Percentiles rank a stretch among this genome's conserved stretches.
phyloP scores from a whole-genome alignment of 345 rosid species.

The Passiflora organensis region DNA sequence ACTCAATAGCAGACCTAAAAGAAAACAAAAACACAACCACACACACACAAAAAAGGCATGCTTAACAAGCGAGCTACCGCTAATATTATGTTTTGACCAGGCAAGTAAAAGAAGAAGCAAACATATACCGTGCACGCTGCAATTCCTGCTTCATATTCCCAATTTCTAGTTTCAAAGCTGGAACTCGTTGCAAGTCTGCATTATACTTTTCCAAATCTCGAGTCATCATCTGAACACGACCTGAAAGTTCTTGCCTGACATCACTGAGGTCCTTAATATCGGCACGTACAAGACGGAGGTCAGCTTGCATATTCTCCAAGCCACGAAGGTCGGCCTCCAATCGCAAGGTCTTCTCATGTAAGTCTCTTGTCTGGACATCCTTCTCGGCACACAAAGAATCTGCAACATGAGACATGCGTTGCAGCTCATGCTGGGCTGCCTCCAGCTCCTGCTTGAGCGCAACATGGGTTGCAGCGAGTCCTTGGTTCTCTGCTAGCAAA shows the following conservation, averaged over 20 bases:
- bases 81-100: neutral
- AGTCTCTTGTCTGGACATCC: slow-evolving; percentile 77
- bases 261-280: slow-evolving; percentile 74
- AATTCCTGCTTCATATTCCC: slow-evolving; percentile 82
- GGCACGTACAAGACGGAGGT: slow-evolving; percentile 52
- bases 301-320: slow-evolving; percentile 56
- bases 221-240: slow-evolving; percentile 61
- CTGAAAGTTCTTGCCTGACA: slow-evolving; percentile 59
- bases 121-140: slow-evolving; percentile 72
- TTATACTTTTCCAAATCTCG: slow-evolving; percentile 70
- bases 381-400: slow-evolving; percentile 66
- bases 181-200: slow-evolving; percentile 66
- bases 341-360: slow-evolving; percentile 68
- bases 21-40: neutral
- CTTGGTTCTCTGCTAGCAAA: slow-evolving; percentile 77
- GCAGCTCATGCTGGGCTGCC: slow-evolving; percentile 72
- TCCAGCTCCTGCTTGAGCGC: slow-evolving; percentile 93
- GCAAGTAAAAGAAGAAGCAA: neutral
- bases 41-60: neutral
- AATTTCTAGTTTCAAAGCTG: slow-evolving; percentile 65
- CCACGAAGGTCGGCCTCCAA: slow-evolving; percentile 66
- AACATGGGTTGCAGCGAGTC: slow-evolving; percentile 84
- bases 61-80: neutral
- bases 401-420: slow-evolving; percentile 53
- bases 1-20: slow-evolving; percentile 50